Conservation (phyloP, 208 protist genomes). For the Endotrypanum monterogeii region DNA sequence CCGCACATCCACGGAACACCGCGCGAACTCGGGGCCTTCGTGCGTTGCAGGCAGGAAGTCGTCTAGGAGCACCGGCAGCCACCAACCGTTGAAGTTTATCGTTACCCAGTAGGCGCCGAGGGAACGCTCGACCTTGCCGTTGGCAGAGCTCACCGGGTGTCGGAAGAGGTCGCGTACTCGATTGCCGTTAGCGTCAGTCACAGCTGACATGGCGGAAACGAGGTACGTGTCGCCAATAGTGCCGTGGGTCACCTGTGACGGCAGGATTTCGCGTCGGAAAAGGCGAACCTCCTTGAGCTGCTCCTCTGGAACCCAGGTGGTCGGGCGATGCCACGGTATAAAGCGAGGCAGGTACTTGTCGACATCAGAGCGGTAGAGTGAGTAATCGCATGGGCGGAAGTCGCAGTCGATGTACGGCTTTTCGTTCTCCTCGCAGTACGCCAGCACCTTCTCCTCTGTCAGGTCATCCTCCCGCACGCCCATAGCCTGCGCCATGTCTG, state of each 20-base stretch:
- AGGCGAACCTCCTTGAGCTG: conserved; percentile 64
- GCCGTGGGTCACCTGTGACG: conserved; percentile 72
- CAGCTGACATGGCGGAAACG: conserved; percentile 61
- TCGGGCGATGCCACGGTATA: conserved; percentile 64
- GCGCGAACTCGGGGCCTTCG: conserved; percentile 63
- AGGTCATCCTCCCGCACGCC: conserved; percentile 37
- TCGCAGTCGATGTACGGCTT: conserved; percentile 64
- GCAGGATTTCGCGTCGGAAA: conserved; percentile 65
- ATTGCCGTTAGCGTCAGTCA: conserved; percentile 42
- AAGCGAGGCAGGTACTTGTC: conserved; percentile 63
- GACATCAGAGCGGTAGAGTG: conserved; percentile 63
- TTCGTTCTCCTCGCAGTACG: conserved; percentile 56
- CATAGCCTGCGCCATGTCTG: conserved; percentile 43
- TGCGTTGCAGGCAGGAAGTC: conserved; percentile 72
- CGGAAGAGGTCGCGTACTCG: conserved; percentile 64
- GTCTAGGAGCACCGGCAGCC: conserved; percentile 76
- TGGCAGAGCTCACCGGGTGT: conserved; percentile 57
- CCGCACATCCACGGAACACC: conserved; percentile 60
- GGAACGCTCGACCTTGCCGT: conserved; percentile 54
- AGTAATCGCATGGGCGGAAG: conserved; percentile 69
- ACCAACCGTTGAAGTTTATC: conserved; percentile 87
- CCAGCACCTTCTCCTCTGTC: conserved; percentile 59
- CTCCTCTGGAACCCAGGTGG: conserved; percentile 57
- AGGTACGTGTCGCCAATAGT: conserved; percentile 84
- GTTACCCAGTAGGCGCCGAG: conserved; percentile 80